Evolutionary conservation across 306 rosid species (phyloP), one percentile per base, ranked within the genome.

Genomic region (Begonia fuchsioides): DNA sequence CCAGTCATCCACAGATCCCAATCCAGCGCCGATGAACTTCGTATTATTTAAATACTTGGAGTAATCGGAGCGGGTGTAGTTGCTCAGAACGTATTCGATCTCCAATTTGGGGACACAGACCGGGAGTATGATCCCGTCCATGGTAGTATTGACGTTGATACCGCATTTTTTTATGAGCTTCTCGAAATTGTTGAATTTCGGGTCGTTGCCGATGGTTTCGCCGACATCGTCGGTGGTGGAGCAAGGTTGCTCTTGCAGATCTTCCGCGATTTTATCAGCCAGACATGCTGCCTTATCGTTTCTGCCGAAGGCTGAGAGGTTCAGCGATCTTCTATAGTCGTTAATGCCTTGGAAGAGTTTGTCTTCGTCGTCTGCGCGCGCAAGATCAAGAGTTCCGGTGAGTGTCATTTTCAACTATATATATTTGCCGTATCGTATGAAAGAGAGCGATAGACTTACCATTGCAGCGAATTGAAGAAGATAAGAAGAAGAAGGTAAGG

Each of bases 1-100:
- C 93, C 93, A 86, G 32, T 76, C 68, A 13, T 76, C 53, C 32
- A 64, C 57, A 0, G 81, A 63, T 16, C 81, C 96, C 45, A 73
- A 14, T 0, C 96, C 96, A 1, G 74, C 83, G 12, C 74, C 68
- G 0, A 58, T 55, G 55, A 44, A 86, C 57, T 56, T 74, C 0
- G 77, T 53, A 26, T 55, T 49, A 1, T 78, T 74, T 3, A 86
- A 32, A 17, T 64, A 74, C 68, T 58, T 70, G 0, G 54, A 53
- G 11, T 38, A 76, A 0, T 13, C 18, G 1, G 67, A 55, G 10
- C 7, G 35, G 0, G 81, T 82, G 13, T 65, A 82, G 45, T 74
- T 77, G 15, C 61, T 53, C 10, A 75, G 49, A 49, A 79, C 61
- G 9, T 44, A 38, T 3, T 47, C 51, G 0, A 26, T 2, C 5